Evolutionary conservation across 2,329 filamentous ascomycete genomes (phyloP).

Genomic region (Sphaerulina vaccinii): DNA sequence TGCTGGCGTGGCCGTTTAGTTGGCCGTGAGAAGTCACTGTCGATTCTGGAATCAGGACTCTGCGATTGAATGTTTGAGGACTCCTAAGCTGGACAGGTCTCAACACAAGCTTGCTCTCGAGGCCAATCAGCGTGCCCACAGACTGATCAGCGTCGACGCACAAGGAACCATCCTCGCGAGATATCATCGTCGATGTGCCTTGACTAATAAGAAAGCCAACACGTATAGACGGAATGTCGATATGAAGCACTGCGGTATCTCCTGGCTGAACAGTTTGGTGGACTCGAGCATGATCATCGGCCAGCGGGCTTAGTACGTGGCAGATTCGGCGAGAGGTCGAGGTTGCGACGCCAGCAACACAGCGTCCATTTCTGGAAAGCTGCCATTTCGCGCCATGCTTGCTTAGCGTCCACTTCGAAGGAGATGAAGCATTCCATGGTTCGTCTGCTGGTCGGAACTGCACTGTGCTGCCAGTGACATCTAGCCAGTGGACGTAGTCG

Average conservation of each 20-base stretch:
- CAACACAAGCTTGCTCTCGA: constrained; percentile 59
- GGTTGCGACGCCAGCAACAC: constrained; percentile 15
- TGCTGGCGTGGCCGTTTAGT: constrained; percentile 47
- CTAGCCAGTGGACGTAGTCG: constrained; percentile 61
- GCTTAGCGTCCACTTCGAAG: constrained; percentile 20
- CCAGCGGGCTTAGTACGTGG: constrained; percentile 47
- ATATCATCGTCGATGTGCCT: constrained; percentile 4
- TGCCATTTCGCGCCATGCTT: constrained; percentile 47
- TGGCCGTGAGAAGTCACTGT: constrained; percentile 35
- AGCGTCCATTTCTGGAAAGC: constrained; percentile 7
- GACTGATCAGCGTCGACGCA: constrained; percentile 55
- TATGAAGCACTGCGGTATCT: constrained; percentile 7
- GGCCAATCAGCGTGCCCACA: constrained; percentile 59
- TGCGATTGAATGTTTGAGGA: constrained; percentile 38
- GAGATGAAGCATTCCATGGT: constrained; percentile 23
- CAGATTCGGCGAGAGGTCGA: constrained; percentile 49
- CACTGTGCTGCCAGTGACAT: constrained; percentile 47
- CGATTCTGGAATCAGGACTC: constrained; percentile 52
- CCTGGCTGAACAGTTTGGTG: constrained; percentile 18
- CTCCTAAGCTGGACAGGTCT: not conserved
- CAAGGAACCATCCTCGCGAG: constrained; percentile 9
- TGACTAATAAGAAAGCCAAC: constrained; percentile 25
- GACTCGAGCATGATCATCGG: constrained; percentile 2
- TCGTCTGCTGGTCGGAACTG: constrained; percentile 49
- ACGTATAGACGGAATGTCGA: constrained; percentile 27